Base-by-base conservation (phyloP, 2,329 filamentous ascomycete species). In the Gyromitra esculenta region DNA sequence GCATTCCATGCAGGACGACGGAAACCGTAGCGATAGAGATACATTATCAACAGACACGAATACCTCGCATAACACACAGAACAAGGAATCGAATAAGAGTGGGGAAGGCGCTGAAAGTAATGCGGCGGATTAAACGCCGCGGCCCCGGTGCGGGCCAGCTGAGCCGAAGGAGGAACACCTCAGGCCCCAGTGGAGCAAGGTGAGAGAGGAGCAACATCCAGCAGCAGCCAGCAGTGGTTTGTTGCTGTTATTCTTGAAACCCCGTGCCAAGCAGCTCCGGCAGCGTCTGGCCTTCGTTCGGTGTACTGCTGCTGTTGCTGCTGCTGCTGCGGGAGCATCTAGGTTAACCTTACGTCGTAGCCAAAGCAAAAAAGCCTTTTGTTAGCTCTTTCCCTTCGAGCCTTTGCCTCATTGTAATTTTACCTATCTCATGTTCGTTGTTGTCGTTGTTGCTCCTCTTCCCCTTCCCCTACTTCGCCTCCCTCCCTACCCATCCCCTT, bases 391-490 rank as follows among this genome's bases (percentile, higher is more conserved):
- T 69, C 66, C 41, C n/a, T 59, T 39, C 56, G 66, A 56, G 18
- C 66, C 67, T 56, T 75, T 70, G 57, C 68, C 67, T 59, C 77
- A 62, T 59, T 69, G 57, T 78, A 72, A 70, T 62, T 48, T 72
- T 78, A 67, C 65, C 13, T 66, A 73, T 75, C 57, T 65, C 25
- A 59, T 64, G 52, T 64, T 75, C 71, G 64, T 50, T 72, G 67
- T 60, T 50, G 48, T 59, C 56, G 67, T 65, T 54, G 48, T 43
- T 77, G 69, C 75, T 69, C 78, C 63, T 75, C 72, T 77, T 57
- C 59, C 56, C 37, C 77, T 69, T 75, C 68, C 48, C 57, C 64
- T 79, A 68, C 70, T 68, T 77, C 64, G 69, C 57, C 45, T 69
- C 64, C 71, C 73, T 77, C 62, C 78, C 70, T 73, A 70, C 76